Conservation (phyloP, 352 stramenopile genomes). For the Saprolegnia parasitica region DNA sequence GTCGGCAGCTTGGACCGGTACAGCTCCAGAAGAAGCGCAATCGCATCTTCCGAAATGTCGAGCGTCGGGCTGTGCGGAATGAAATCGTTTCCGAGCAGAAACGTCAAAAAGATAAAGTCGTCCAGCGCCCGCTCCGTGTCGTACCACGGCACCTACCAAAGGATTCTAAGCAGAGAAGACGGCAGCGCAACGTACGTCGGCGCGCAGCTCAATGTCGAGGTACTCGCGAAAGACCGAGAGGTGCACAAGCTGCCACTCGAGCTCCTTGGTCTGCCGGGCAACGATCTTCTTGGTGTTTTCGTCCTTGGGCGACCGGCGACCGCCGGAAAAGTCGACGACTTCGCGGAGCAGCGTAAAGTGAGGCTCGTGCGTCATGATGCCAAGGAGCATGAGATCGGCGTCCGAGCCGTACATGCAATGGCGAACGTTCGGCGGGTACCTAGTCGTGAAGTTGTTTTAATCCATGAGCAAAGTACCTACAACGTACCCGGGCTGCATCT, state of each 20-base stretch:
- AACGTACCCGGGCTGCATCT: constrained; percentile 72
- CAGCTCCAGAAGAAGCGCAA: constrained; percentile 88
- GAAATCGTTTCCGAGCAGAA: constrained; percentile 99
- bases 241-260: constrained; percentile 97
- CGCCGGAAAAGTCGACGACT: constrained; percentile 93
- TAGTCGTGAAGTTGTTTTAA: not conserved
- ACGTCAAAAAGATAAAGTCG: constrained; percentile 99
- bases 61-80: constrained; percentile 98
- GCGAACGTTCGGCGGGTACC: constrained; percentile 92
- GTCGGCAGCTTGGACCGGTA: constrained; percentile 87
- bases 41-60: constrained; percentile 98
- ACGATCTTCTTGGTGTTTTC: constrained; percentile 87
- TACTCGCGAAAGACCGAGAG: constrained; percentile 97
- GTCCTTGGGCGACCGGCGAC: constrained; percentile 40
- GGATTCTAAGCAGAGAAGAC: constrained; percentile 25
- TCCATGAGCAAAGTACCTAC: not conserved
- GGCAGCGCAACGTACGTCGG: constrained; percentile 22
- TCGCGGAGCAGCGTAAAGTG: constrained; percentile 98
- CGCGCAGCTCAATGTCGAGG: constrained; percentile 94
- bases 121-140: constrained; percentile 96
- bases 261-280: constrained; percentile 87
- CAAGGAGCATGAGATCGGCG: constrained; percentile 98
- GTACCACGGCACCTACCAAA: constrained; percentile 36
- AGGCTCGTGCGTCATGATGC: constrained; percentile 96
- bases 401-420: constrained; percentile 99